These are phyloP conservation scores for Dactylellina drechsleri DNA, from an alignment of 2,329 filamentous ascomycete species.

Conservation along the genomic window DNA sequence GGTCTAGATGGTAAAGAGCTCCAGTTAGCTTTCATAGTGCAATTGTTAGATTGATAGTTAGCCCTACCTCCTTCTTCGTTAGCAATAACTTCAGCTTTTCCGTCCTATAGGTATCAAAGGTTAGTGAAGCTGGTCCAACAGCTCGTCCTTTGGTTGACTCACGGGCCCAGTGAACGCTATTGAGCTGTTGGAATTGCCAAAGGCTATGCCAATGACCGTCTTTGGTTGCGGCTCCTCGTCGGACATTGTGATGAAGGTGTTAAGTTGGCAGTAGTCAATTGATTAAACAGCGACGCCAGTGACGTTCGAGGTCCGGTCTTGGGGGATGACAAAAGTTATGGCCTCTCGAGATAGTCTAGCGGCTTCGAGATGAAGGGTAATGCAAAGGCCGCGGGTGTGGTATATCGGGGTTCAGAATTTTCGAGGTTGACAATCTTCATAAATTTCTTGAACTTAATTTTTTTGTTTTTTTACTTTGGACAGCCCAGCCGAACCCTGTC, in stretches of 20 bases:
- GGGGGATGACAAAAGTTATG: background rate
- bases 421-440: slow-evolving; percentile 32
- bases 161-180: slow-evolving; percentile 84
- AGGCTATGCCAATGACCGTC: slow-evolving; percentile 90
- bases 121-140: slow-evolving; percentile 23
- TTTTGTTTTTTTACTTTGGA: slow-evolving; percentile 41
- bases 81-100: slow-evolving; percentile 96
- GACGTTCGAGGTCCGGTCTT: background rate
- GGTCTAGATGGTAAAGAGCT: slow-evolving; percentile 69
- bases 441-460: slow-evolving; percentile 54
- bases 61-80: slow-evolving; percentile 93
- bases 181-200: slow-evolving; percentile 98
- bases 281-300: no score
- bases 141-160: slow-evolving; percentile 57
- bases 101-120: slow-evolving; percentile 68
- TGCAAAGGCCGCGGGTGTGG: slow-evolving; percentile 6
- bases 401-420: background rate
- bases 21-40: background rate
- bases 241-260: slow-evolving; percentile 26
- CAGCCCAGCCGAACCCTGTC: slow-evolving; percentile 15
- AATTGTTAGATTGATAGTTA: background rate
- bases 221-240: slow-evolving; percentile 61
- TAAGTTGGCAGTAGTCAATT: background rate
- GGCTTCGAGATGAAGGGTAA: background rate
- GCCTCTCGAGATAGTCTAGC: background rate